phyloP scores from a whole-genome alignment of 352 stramenopile genomes.

The Phytophthora pseudosyringae region DNA sequence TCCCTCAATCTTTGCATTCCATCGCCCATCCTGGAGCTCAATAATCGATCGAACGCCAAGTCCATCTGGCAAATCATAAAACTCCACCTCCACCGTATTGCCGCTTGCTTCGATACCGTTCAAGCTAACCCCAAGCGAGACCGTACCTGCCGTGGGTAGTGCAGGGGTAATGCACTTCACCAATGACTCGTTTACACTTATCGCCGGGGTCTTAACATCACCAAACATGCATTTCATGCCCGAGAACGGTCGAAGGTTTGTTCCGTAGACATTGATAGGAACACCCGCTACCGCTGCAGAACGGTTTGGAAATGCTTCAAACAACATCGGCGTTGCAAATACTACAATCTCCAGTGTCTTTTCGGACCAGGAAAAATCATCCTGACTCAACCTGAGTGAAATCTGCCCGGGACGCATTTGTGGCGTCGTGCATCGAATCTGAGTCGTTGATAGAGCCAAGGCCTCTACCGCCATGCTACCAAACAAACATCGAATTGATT shows the following conservation, averaged over 20 bases:
- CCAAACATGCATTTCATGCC: slow-evolving; percentile 47
- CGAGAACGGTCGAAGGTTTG: slow-evolving; percentile 42
- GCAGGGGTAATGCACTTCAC: slow-evolving; percentile 44
- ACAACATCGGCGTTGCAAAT: slow-evolving; percentile 44
- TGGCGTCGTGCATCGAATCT: slow-evolving; percentile 44
- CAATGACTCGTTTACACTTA: slow-evolving; percentile 34
- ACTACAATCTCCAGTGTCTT: slow-evolving; percentile 31
- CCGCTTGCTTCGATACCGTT: slow-evolving; percentile 49
- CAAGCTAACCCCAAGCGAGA: slow-evolving; percentile 40
- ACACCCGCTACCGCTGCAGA: slow-evolving; percentile 10
- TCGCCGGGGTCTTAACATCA: slow-evolving; percentile 25
- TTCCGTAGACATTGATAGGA: slow-evolving; percentile 44
- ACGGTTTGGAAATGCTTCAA: slow-evolving; percentile 28
- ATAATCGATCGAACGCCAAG: slow-evolving; percentile 19
- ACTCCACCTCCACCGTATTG: slow-evolving; percentile 31
- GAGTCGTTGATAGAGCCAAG: slow-evolving; percentile 31
- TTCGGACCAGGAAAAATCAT: slow-evolving; percentile 47
- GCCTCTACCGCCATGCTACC: slow-evolving; percentile 28
- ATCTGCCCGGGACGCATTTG: slow-evolving; percentile 28
- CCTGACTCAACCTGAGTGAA: slow-evolving; percentile 39
- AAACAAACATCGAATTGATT: slow-evolving; percentile 50
- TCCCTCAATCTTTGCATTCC: slow-evolving; percentile 20
- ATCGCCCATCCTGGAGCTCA: slow-evolving; percentile 11
- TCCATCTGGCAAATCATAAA: slow-evolving; percentile 18
- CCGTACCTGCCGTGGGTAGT: not conserved